A percentile compares a stretch with the other conserved stretches of the same genome.
phyloP scores from a whole-genome alignment of 345 rosid species.

The Lepidium sativum region DNA sequence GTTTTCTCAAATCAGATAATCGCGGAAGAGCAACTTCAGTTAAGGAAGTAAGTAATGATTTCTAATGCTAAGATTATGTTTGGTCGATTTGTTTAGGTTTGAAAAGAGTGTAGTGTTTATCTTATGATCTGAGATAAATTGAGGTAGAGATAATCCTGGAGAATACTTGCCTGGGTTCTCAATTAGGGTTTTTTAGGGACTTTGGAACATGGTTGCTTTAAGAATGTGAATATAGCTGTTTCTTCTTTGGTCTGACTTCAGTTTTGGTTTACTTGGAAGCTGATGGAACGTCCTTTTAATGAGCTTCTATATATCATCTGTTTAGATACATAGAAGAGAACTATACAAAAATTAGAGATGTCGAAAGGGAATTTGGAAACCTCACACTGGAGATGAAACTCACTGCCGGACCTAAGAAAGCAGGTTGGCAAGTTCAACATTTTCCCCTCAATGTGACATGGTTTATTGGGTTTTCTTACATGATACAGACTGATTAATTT shows the following conservation, averaged over 20 bases:
- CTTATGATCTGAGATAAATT: neutral
- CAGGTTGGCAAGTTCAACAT: constrained; percentile 36
- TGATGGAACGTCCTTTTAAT: neutral
- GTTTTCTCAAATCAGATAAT: constrained; percentile 41
- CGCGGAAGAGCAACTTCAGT: constrained; percentile 77
- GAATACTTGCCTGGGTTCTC: neutral
- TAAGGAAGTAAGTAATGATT: constrained; percentile 48
- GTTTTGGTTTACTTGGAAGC: neutral
- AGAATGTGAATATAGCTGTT: neutral
- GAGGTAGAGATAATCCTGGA: neutral
- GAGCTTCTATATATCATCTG: neutral
- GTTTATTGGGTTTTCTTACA: neutral
- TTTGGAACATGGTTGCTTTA: neutral
- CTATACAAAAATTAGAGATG: constrained; percentile 73
- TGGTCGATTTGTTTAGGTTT: neutral
- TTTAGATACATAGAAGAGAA: constrained; percentile 82
- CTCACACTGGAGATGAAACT: constrained; percentile 90
- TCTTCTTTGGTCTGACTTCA: neutral
- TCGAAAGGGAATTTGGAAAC: constrained; percentile 70
- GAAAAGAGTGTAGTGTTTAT: neutral
- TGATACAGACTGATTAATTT: constrained; percentile 16
- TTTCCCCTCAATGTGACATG: neutral
- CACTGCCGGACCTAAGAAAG: constrained; percentile 93
- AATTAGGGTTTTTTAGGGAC: neutral
- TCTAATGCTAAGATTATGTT: neutral